Base-by-base conservation (phyloP, 768 basidiomycete species). In the Pisolithus orientalis region DNA sequence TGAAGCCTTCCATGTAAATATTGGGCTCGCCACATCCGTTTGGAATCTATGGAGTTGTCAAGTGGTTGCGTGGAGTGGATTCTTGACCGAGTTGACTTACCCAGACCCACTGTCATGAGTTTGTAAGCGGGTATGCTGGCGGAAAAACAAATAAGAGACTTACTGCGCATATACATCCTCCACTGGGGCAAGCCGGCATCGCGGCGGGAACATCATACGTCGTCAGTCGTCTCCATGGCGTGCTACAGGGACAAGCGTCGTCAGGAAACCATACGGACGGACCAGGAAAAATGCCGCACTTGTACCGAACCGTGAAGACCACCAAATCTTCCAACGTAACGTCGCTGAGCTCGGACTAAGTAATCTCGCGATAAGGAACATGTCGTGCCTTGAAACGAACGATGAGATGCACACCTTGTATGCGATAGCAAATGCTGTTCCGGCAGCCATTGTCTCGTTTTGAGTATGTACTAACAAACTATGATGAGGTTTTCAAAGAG, bases 381-480 rank as follows among this genome's bases (percentile, higher is more conserved):
- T 25, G 24, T 4, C 17, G 28, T 16, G 25, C 32, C n/a, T 21
- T 14, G 28, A 47, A 28, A 44, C 13, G 24, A 44, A 29, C 29
- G 28, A n/a, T 21, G 14, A 14, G 7, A 45, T 39, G 53, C 64
- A 24, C 44, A 78, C 78, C 47, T 72, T 59, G 57, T 81, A 81
- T 16, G 79, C 72, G 51, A 81, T 81, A 14, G 78, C 79, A 53
- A 81, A 79, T 6, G 75, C 79, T 34, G 78, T 78, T 2, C 80
- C 80, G 44, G 80, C 77, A 42, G 78, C 77, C 65, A 67, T 75
- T 6, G 73, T 65, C 50, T 75, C 64, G 55, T 80, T 79, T 54
- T 78, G 76, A 3, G 78, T 70, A 59, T 81, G 80, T 62, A 81
- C 79, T 80, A 40, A 14, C 5, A 24, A 16, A 8, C 16, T 8